Evolutionary conservation across 1,284 basidiomycete species (phyloP).

Genomic region (Cutaneotrichosporon cavernicola): DNA sequence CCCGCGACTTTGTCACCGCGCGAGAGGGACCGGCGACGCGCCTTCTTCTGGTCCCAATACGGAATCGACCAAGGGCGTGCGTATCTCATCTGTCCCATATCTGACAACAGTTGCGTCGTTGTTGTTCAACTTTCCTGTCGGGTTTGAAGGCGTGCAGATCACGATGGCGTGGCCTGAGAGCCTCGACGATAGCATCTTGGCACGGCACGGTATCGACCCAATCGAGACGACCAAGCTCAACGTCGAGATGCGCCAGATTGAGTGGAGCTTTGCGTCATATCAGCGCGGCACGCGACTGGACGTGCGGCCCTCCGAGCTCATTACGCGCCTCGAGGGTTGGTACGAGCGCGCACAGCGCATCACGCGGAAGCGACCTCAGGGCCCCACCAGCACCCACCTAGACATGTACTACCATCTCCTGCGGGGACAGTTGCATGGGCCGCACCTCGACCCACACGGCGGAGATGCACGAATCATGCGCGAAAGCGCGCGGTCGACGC

Average conservation of each 20-base stretch:
- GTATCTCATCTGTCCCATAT: conserved; percentile 1
- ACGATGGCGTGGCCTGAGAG: conserved; percentile 8
- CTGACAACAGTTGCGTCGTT: conserved; percentile 1
- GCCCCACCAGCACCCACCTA: conserved; percentile 5
- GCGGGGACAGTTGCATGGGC: conserved; percentile 14
- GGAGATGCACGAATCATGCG: conserved; percentile 8
- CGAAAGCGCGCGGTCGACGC: conserved; percentile 10
- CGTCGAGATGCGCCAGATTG: conserved; percentile 14
- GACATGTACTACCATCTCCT: conserved; percentile 21
- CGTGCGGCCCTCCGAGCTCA: neutral
- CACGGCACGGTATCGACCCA: conserved; percentile 13
- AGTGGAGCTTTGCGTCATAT: conserved; percentile 1
- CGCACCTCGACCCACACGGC: conserved; percentile 4
- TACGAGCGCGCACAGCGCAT: conserved; percentile 1
- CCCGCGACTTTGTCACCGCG: neutral
- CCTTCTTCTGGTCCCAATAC: conserved; percentile 16
- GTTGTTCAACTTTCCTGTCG: conserved; percentile 1
- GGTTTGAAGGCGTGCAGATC: conserved; percentile 11
- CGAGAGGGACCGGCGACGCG: conserved; percentile 14
- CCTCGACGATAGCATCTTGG: conserved; percentile 4
- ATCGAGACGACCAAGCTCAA: conserved; percentile 6
- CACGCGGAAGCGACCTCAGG: neutral
- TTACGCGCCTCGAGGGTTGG: conserved; percentile 17
- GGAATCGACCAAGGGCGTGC: neutral
- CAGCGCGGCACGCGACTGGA: neutral